A percentile compares a stretch with the other conserved stretches of the same genome.
Evolutionary conservation across 805 yeast genomes (phyloP).

Genomic region (Grigorovia transvaalensis): DNA sequence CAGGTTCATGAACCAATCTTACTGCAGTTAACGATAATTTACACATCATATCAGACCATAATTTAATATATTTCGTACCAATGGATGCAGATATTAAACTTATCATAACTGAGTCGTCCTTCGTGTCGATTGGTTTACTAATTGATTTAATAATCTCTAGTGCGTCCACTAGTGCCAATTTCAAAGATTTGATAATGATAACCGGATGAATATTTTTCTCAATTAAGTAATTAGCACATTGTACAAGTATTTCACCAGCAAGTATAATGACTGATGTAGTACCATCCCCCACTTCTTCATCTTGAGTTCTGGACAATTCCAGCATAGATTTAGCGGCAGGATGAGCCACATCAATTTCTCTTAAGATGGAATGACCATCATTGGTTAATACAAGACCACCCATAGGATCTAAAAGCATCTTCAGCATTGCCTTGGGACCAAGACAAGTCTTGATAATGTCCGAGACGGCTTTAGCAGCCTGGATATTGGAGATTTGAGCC

Average conservation of each 20-base stretch:
- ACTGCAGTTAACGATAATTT: constrained; percentile 79
- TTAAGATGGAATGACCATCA: constrained; percentile 95
- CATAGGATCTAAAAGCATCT: constrained; percentile 90
- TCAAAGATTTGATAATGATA: constrained; percentile 86
- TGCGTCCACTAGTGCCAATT: constrained; percentile 84
- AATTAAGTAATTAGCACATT: constrained; percentile 77
- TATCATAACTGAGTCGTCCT: constrained; percentile 78
- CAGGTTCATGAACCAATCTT: constrained; percentile 56
- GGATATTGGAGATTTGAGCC: constrained; percentile 93
- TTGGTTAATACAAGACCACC: constrained; percentile 94
- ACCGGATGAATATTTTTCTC: constrained; percentile 97
- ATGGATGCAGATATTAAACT: constrained; percentile 81
- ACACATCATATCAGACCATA: constrained; percentile 92
- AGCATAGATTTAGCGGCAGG: constrained; percentile 99
- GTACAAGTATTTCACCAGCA: constrained; percentile 95
- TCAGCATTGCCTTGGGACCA: constrained; percentile 98
- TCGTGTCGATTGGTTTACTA: constrained; percentile 72
- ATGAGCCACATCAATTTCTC: constrained; percentile 95
- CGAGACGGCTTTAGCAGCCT: constrained; percentile 99
- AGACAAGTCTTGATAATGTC: constrained; percentile 95
- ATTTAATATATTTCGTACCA: constrained; percentile 88
- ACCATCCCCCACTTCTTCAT: constrained; percentile 98
- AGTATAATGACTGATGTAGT: constrained; percentile 94
- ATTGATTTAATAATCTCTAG: constrained; percentile 76
- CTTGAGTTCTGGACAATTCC: constrained; percentile 93